Evolutionary conservation across 257 asterid species (phyloP).

Genomic region (Solanum lycopersicoides): DNA sequence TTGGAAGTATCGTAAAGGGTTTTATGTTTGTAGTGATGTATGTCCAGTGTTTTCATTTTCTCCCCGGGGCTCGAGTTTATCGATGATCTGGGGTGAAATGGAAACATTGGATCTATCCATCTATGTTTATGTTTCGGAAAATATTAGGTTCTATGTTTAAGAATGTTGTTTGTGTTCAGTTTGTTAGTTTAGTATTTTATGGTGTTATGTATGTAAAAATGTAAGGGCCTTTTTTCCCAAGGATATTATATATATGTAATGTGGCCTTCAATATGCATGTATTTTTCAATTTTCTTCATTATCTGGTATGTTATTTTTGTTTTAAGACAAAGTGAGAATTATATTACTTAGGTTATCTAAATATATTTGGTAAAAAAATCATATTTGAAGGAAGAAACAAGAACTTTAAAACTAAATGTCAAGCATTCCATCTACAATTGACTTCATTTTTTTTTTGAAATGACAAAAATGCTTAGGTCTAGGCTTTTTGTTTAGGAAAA

Average conservation of each 20-base stretch:
- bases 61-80: neutral
- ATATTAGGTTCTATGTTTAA: neutral
- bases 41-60: slow-evolving; percentile 8
- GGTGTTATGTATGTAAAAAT: neutral
- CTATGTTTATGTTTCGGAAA: neutral
- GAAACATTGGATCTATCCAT: slow-evolving; percentile 1
- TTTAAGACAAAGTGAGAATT: neutral
- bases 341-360: neutral
- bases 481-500: no score
- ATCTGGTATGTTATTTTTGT: no score
- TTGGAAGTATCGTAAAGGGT: neutral
- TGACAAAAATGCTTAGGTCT: no score
- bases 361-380: neutral
- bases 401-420: neutral
- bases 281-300: neutral
- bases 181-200: neutral
- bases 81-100: slow-evolving; percentile 8
- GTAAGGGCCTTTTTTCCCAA: neutral
- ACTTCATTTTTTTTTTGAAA: no score
- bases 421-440: no score
- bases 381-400: neutral
- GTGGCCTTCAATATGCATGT: neutral
- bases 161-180: neutral
- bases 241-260: neutral
- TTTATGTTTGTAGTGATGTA: neutral